Base-by-base conservation (phyloP, 1,284 basidiomycete species). In the Kwoniella shivajii region DNA sequence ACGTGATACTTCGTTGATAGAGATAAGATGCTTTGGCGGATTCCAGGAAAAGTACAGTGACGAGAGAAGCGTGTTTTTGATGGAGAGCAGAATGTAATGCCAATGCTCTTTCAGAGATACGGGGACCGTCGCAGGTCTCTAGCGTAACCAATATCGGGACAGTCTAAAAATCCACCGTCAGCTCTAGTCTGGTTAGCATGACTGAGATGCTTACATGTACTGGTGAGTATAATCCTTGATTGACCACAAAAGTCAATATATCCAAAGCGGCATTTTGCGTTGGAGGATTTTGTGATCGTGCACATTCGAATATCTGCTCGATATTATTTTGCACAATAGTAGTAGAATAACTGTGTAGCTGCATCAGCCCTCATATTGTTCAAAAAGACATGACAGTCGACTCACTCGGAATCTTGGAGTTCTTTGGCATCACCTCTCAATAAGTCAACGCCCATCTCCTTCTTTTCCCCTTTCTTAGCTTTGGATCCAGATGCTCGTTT, bases 221-320 rank as follows among this genome's bases (percentile, higher is more conserved):
- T 0, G 96, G 96, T 77, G 99, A 95, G 13, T 92, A 90, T 37
- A 99, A 82, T 1, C 96, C 96, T 77, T 98, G 94, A 71, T 89
- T 90, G 65, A 99, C 86, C 0, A 93, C 93, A 68, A 95, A 93
- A 31, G 85, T 88, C 46, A 99, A 78, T 37, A 99, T 89, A 65
- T 98, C 93, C 52, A 96, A 84, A 3, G 94, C 94, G 5, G 89
- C 83, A 6, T 84, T 82, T 73, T 98, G 94, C 43, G 91, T 86
- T 41, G 84, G 83, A 0, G 80, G 65, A 62, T 88, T 83, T 52
- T 83, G 82, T 1, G 90, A 90, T 27, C 92, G 76, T 0, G 90
- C 89, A 0, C 91, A 88, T 1, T 88, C 83, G 33, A 97, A 80
- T 53, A 99, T 90, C 27, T 86, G 86, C 29, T 82, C 79, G 39